Conservation (phyloP, 257 asterid genomes). For the Solanum commersonii region DNA sequence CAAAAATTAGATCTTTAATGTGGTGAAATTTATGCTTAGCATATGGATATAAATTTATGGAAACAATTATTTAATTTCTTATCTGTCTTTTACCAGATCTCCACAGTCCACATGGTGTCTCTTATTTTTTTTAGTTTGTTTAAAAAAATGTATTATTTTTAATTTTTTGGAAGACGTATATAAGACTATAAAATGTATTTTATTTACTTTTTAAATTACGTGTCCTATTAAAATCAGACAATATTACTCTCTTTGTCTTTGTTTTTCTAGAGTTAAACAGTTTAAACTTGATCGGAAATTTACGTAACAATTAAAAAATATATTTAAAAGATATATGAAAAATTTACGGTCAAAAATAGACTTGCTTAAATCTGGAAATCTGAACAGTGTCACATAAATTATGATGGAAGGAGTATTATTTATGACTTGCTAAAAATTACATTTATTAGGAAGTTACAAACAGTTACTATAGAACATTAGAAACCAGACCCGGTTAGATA, state of each 20-base stretch:
- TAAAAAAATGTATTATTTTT: too few relatives aligned
- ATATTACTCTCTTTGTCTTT: neutral
- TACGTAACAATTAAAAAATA: neutral
- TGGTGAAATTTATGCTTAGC: neutral
- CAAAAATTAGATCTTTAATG: neutral
- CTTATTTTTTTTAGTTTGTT: neutral
- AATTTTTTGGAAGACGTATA: neutral
- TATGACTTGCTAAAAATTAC: neutral
- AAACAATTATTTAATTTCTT: neutral
- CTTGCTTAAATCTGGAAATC: accelerated
- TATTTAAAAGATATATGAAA: too few relatives aligned
- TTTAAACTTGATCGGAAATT: neutral
- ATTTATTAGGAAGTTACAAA: neutral
- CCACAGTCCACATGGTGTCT: neutral
- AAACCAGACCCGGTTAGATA: neutral
- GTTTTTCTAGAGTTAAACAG: too few relatives aligned
- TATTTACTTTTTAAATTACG: neutral
- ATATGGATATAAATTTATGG: neutral
- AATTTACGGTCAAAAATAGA: too few relatives aligned
- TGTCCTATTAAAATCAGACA: neutral
- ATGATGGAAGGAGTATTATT: neutral
- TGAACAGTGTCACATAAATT: neutral
- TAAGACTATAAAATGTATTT: neutral
- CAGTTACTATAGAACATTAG: neutral
- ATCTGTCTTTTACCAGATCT: neutral